Percentiles rank a stretch among this genome's conserved stretches.
phyloP scores from a whole-genome alignment of 805 yeast species.

The Torulaspora quercuum region DNA sequence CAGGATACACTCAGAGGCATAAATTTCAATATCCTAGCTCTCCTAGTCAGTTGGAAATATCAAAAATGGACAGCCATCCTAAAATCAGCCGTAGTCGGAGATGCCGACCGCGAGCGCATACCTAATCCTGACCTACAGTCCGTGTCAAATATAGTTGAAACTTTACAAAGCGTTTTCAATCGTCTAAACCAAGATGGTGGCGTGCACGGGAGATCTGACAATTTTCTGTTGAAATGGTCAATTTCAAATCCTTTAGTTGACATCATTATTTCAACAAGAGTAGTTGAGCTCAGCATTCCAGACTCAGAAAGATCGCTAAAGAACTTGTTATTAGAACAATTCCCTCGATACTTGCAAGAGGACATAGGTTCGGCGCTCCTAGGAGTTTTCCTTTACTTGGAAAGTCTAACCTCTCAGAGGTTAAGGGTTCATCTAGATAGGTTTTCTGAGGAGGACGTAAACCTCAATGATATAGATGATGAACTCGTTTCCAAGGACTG shows the following conservation, averaged over 20 bases:
- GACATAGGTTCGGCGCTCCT: slow-evolving; percentile 13
- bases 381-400: slow-evolving; percentile 28
- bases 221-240: slow-evolving; percentile 17
- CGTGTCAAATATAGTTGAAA: slow-evolving; percentile 17
- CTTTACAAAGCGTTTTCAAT: slow-evolving; percentile 16
- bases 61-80: slow-evolving; percentile 32
- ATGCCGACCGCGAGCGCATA: slow-evolving; percentile 4
- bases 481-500: slow-evolving; percentile 10
- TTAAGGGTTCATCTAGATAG: slow-evolving; percentile 24
- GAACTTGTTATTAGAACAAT: slow-evolving; percentile 15
- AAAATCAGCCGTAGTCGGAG: slow-evolving; percentile 10
- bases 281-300: slow-evolving; percentile 31
- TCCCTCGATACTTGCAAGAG: slow-evolving; percentile 18
- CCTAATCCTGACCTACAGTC: slow-evolving; percentile 13
- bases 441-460: slow-evolving; percentile 29
- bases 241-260: slow-evolving; percentile 28
- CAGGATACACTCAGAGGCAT: slow-evolving; percentile 16
- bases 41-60: slow-evolving; percentile 30
- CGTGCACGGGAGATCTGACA: slow-evolving; percentile 1
- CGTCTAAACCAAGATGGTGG: slow-evolving; percentile 9
- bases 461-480: slow-evolving; percentile 21
- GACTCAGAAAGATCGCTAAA: slow-evolving; percentile 26
- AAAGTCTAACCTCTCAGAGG: slow-evolving; percentile 26
- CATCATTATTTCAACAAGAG: slow-evolving; percentile 25
- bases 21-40: slow-evolving; percentile 28